Conservation (phyloP, 2,329 filamentous ascomycete species). For the Aspergillus persii region DNA sequence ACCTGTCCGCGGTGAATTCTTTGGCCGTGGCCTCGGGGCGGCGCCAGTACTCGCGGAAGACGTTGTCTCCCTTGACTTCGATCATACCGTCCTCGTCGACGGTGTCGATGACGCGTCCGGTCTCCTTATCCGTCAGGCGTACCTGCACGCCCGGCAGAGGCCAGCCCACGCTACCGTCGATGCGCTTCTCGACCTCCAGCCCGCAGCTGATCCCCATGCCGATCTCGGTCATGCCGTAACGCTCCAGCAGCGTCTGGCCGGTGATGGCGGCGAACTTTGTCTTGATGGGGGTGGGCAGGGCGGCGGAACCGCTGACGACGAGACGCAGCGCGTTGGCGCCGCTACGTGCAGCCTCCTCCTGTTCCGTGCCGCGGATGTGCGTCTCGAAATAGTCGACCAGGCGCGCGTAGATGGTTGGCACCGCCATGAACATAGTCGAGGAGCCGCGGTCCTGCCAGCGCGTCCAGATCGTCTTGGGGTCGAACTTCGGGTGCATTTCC, state of each 20-base stretch:
- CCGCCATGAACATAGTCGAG: constrained; percentile 51
- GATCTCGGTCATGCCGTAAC: constrained; percentile 54
- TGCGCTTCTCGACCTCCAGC: constrained; percentile 37
- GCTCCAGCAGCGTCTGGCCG: constrained; percentile 44
- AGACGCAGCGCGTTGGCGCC: constrained; percentile 38
- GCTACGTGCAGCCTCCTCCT: constrained; percentile 30
- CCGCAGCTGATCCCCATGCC: constrained; percentile 49
- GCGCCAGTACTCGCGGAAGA: constrained; percentile 45
- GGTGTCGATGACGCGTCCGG: constrained; percentile 29
- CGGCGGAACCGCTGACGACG: constrained; percentile 43
- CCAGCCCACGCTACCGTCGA: constrained; percentile 51
- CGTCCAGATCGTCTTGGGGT: constrained; percentile 46
- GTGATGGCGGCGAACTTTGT: constrained; percentile 41
- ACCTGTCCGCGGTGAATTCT: constrained; percentile 49
- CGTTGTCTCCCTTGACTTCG: constrained; percentile 42
- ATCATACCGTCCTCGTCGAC: constrained; percentile 43
- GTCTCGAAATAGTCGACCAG: constrained; percentile 47
- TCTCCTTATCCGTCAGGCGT: constrained; percentile 44
- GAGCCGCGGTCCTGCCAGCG: constrained; percentile 43
- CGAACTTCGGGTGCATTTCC: constrained; percentile 49
- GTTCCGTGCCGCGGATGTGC: constrained; percentile 35
- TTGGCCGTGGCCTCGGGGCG: constrained; percentile 45
- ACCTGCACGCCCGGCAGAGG: constrained; percentile 49
- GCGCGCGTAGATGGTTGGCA: constrained; percentile 52
- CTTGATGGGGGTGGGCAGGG: constrained; percentile 43